Conservation (phyloP, 495 filamentous ascomycete genomes). For the Barbatosphaeria neglecta region DNA sequence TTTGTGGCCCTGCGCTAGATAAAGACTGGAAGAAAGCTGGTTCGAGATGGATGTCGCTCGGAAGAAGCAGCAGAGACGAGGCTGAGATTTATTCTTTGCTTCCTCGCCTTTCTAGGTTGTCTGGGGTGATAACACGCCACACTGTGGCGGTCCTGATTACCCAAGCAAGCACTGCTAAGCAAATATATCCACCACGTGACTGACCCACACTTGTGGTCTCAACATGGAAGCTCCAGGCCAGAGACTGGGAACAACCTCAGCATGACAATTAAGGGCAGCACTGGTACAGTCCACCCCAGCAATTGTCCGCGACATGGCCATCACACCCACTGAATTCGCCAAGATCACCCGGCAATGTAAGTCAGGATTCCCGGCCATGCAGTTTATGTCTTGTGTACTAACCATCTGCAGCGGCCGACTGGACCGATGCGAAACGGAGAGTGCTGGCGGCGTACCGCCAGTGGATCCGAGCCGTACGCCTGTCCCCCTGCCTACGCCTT, state of each 20-base stretch:
- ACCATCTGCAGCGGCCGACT: slow-evolving; percentile 59
- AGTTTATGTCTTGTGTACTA: slow-evolving; percentile 3
- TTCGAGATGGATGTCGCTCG: no score
- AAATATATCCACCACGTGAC: neutral
- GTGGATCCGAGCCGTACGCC: slow-evolving; percentile 86
- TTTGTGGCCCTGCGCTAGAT: no score
- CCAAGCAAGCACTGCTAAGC: neutral
- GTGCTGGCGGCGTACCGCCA: slow-evolving; percentile 80
- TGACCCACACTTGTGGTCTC: neutral
- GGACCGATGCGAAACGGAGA: slow-evolving; percentile 68
- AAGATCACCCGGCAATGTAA: slow-evolving; percentile 81
- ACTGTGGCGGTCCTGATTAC: neutral
- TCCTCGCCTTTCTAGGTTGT: no score
- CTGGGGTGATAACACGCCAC: no score
- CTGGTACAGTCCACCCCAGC: neutral
- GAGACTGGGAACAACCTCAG: neutral
- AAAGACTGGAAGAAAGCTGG: neutral
- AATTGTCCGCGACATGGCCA: slow-evolving; percentile 29
- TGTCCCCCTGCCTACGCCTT: slow-evolving; percentile 1
- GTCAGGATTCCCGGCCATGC: slow-evolving; percentile 14
- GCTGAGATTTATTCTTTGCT: no score
- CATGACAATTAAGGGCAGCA: neutral
- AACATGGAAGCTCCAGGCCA: neutral
- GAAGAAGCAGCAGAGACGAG: no score
- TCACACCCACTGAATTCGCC: slow-evolving; percentile 89